These are phyloP conservation scores for Xerophyta viscosa DNA, from an alignment of 106 monocot species.

Conservation along the genomic window DNA sequence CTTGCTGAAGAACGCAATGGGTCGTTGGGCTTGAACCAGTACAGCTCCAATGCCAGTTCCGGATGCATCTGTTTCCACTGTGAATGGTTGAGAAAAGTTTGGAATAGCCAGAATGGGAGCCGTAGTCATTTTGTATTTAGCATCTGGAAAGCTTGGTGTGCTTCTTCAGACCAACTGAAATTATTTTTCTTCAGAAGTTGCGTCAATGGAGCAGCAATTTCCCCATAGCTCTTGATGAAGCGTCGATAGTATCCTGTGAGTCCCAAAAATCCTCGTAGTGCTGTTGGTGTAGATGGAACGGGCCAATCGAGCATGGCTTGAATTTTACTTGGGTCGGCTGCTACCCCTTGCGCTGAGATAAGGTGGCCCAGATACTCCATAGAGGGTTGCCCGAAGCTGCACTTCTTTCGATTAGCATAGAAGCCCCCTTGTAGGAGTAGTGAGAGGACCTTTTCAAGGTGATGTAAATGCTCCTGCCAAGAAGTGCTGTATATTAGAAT, in stretches of 20 bases:
- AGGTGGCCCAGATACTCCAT: too few relatives aligned
- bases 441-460: too few relatives aligned
- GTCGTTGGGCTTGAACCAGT: not conserved
- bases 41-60: conserved; percentile 5
- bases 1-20: conserved; percentile 6
- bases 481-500: not conserved
- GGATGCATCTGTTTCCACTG: conserved; percentile 8
- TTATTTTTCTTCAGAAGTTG: not conserved
- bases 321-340: too few relatives aligned
- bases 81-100: conserved; percentile 3
- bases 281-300: not conserved
- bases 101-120: not conserved
- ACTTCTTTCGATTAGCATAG: not conserved
- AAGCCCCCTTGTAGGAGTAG: not conserved
- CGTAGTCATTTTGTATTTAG: not conserved
- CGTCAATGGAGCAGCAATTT: not conserved
- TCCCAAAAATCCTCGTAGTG: not conserved
- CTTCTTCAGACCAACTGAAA: not conserved
- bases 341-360: too few relatives aligned
- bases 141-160: not conserved
- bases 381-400: too few relatives aligned
- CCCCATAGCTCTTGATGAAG: not conserved
- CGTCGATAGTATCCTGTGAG: not conserved
- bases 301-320: not conserved
- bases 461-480: not conserved